Evolutionary conservation across 192 early-diverging fungal species (phyloP).

Genomic region (Backusella circina): DNA sequence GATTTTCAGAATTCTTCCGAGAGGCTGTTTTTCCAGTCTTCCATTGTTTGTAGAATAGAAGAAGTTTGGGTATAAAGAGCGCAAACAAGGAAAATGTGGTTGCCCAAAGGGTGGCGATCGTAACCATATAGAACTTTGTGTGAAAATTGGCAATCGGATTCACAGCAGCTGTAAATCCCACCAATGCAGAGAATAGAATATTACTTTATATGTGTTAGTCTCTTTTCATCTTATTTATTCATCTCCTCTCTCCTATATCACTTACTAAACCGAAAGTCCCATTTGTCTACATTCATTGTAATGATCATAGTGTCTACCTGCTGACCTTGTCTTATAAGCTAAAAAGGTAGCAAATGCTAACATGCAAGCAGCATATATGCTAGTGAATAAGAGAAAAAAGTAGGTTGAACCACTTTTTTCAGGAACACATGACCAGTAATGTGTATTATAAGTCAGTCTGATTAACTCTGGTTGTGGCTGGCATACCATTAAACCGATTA

Average conservation of each 20-base stretch:
- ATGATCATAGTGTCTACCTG: conserved; percentile 31
- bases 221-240: background rate
- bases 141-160: conserved; percentile 36
- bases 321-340: conserved; percentile 45
- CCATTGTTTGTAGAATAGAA: conserved; percentile 33
- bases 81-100: conserved; percentile 44
- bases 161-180: conserved; percentile 39
- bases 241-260: background rate
- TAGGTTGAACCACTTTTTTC: background rate
- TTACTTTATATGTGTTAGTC: conserved; percentile 27
- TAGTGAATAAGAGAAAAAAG: background rate
- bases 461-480: conserved; percentile 26
- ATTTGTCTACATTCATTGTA: conserved; percentile 51
- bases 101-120: conserved; percentile 39
- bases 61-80: conserved; percentile 42
- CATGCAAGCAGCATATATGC: conserved; percentile 28
- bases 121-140: conserved; percentile 38
- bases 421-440: conserved; percentile 41
- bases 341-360: conserved; percentile 41
- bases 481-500: conserved; percentile 29
- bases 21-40: background rate
- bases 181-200: conserved; percentile 39
- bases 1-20: background rate
- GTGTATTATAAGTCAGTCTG: conserved; percentile 21
- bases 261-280: conserved; percentile 50